Evolutionary conservation across 2,329 filamentous ascomycete genomes (phyloP).

Genomic region (Fusarium domesticum): DNA sequence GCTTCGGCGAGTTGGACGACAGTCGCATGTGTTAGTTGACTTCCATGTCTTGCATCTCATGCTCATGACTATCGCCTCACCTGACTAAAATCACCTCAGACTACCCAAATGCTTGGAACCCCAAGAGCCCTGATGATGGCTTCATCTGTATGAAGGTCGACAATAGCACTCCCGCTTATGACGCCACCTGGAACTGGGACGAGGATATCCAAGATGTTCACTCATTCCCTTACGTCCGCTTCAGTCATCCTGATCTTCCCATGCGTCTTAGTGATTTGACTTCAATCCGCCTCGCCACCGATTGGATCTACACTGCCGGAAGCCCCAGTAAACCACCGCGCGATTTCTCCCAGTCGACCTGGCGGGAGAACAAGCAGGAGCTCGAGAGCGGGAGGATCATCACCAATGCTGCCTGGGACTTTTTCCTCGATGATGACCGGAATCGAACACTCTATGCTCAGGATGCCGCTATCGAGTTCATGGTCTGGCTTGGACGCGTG

Average conservation of each 20-base stretch:
- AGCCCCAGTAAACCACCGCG: conserved; percentile 5
- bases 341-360: conserved; percentile 10
- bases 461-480: conserved; percentile 22
- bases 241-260: conserved; percentile 17
- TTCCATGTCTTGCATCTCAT: accelerated
- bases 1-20: conserved; percentile 11
- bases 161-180: conserved; percentile 23
- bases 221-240: conserved; percentile 27
- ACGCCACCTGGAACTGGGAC: conserved; percentile 26
- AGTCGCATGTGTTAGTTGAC: conserved; percentile 14
- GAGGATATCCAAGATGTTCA: conserved; percentile 24
- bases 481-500: conserved; percentile 26
- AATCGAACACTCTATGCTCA: conserved; percentile 24
- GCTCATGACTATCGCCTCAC: neutral
- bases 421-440: conserved; percentile 25
- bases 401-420: conserved; percentile 28
- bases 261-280: conserved; percentile 19
- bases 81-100: conserved; percentile 13
- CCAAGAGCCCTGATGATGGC: conserved; percentile 21
- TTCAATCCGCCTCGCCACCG: conserved; percentile 20
- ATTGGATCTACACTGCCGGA: conserved; percentile 25
- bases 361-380: conserved; percentile 17
- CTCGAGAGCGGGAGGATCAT: conserved; percentile 6
- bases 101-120: conserved; percentile 29
- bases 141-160: conserved; percentile 26